Evolutionary conservation across 352 stramenopile species (phyloP).

Genomic region (Phytophthora fragariae): DNA sequence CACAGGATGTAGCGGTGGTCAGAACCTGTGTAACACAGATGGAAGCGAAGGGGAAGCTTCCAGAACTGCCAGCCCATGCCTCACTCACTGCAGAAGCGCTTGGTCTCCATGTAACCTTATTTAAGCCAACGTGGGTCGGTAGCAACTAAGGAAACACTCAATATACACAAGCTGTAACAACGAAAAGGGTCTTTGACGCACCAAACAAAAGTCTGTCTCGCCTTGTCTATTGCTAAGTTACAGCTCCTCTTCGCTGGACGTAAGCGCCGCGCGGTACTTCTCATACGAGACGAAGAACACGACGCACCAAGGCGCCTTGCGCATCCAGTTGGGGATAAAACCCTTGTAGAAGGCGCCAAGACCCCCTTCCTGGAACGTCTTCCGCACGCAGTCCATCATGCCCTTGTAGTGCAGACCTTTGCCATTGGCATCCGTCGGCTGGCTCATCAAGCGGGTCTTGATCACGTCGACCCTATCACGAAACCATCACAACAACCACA

Average conservation of each 20-base stretch:
- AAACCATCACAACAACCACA: neutral
- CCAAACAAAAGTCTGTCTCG: conserved; percentile 10
- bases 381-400: conserved; percentile 73
- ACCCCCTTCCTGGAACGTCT: conserved; percentile 79
- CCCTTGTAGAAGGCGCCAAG: conserved; percentile 83
- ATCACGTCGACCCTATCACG: conserved; percentile 80
- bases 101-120: conserved; percentile 47
- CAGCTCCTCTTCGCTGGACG: conserved; percentile 34
- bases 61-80: neutral
- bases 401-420: conserved; percentile 70
- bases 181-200: neutral
- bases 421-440: conserved; percentile 65
- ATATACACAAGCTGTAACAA: conserved; percentile 13
- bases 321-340: conserved; percentile 90
- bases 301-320: conserved; percentile 87
- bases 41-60: conserved; percentile 34
- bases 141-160: conserved; percentile 16
- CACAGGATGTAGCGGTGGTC: conserved; percentile 15
- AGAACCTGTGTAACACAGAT: conserved; percentile 1
- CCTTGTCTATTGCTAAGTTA: conserved; percentile 8
- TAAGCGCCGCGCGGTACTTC: conserved; percentile 66
- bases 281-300: conserved; percentile 92
- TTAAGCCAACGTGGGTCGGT: conserved; percentile 18
- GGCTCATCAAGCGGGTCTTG: conserved; percentile 87
- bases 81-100: conserved; percentile 12